Percentiles rank a stretch among this genome's conserved stretches.
Conservation (phyloP, 148 eudicot species). For the Suaeda aralocaspica region DNA sequence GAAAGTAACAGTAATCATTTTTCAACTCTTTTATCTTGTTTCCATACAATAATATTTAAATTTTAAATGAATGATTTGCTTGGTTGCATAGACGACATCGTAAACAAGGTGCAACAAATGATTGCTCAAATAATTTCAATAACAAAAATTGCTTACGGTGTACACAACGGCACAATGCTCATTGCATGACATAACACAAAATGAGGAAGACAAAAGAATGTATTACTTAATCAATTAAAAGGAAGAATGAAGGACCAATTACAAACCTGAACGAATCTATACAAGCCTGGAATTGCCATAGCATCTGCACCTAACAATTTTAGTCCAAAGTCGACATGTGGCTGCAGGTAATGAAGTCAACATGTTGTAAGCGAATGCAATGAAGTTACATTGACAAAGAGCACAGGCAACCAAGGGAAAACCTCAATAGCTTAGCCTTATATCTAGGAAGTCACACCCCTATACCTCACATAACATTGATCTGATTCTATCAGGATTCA, state of each 20-base stretch:
- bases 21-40: no score
- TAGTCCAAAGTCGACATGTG: constrained; percentile 92
- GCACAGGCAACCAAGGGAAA: neutral
- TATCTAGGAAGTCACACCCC: neutral
- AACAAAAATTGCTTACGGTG: neutral
- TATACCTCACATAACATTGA: neutral
- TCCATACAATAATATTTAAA: no score
- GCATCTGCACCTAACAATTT: constrained; percentile 91
- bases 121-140: neutral
- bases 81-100: no score
- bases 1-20: neutral
- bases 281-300: constrained; percentile 90
- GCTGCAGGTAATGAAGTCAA: constrained; percentile 48
- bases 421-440: neutral
- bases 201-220: constrained; percentile 1
- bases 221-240: neutral
- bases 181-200: constrained; percentile 6
- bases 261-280: constrained; percentile 77
- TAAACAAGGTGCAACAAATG: no score
- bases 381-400: neutral
- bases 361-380: constrained; percentile 13
- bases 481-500: neutral
- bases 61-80: no score
- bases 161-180: neutral
- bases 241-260: neutral